Base-by-base conservation (phyloP, 352 stramenopile species). In the Pythium aphanidermatum region DNA sequence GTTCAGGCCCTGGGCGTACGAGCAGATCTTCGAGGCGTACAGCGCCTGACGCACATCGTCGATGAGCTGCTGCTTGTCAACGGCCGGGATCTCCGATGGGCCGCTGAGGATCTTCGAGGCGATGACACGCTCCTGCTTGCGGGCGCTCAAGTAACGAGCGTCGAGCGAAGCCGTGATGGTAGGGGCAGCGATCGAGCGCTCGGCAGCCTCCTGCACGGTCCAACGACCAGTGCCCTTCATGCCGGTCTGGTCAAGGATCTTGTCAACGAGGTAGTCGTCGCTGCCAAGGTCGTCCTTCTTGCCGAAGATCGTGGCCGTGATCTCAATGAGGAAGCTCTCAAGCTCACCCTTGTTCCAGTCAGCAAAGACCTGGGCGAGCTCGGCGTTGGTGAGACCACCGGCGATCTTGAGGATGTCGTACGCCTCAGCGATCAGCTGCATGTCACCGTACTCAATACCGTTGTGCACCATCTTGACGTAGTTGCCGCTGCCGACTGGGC, bases 381-480 rank as follows among this genome's bases (percentile, higher is more conserved):
- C 93, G 3, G 80, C 78, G 65, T 97, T 97, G 20, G 67, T 82
- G 24, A 98, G 65, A 9, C 92, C 93, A 23, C 81, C 83, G 16
- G 86, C 81, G 56, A 88, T 86, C 78, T 97, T 97, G 43, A 99
- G 67, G 47, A 99, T 88, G 65, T 98, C 95, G 65, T 99, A 99
- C 13, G 95, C 91, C 74, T 99, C 97, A 29, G 83, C 88, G 66
- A 99, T 99, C 17, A 99, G 73, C 74, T 99, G 96, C 96, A 99
- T 99, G 70, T 99, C 96, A 42, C 95, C 96, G 74, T 99, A 99
- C 69, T 99, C 97, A 60, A 99, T 99, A 51, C 97, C 97, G 79
- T 99, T 99, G 87, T 99, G 97, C 50, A 99, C 95, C 96, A 99
- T 99, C 81, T 99, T 99, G 41, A 99, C 96, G 74, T 99, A 99